Evolutionary conservation across 768 basidiomycete genomes (phyloP).

Genomic region (Calocera cornea): DNA sequence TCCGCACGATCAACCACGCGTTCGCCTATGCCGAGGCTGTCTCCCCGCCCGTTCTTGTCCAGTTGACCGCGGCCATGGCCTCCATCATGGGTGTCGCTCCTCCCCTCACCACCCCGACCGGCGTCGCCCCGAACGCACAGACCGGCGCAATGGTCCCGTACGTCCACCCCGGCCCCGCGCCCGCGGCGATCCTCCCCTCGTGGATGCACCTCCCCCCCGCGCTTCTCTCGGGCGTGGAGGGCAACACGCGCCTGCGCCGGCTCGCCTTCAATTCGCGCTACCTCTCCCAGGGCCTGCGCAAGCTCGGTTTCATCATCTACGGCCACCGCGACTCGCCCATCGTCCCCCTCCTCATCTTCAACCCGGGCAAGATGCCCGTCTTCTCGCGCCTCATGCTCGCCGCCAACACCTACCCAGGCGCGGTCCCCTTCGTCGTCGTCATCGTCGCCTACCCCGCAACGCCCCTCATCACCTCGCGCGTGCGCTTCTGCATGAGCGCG

Average conservation of each 20-base stretch:
- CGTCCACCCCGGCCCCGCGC: slow-evolving; percentile 54
- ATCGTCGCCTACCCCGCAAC: slow-evolving; percentile 88
- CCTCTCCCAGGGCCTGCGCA: slow-evolving; percentile 68
- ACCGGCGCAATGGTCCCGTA: slow-evolving; percentile 14
- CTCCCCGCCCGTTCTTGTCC: slow-evolving; percentile 79
- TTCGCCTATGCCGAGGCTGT: slow-evolving; percentile 82
- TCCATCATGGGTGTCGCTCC: slow-evolving; percentile 82
- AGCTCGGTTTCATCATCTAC: slow-evolving; percentile 94
- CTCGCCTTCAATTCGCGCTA: slow-evolving; percentile 94
- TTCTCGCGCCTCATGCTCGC: slow-evolving; percentile 80
- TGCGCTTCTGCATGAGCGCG: slow-evolving; percentile 88
- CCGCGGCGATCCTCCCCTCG: slow-evolving; percentile 46
- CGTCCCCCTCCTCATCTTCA: slow-evolving; percentile 81
- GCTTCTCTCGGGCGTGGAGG: slow-evolving; percentile 74
- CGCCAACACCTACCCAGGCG: slow-evolving; percentile 35
- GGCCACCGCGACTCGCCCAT: slow-evolving; percentile 86
- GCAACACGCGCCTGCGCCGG: slow-evolving; percentile 63
- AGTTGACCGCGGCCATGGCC: slow-evolving; percentile 83
- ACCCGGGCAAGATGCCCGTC: slow-evolving; percentile 84
- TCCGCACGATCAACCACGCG: slow-evolving; percentile 70
- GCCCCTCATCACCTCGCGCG: slow-evolving; percentile 71
- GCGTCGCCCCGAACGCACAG: slow-evolving; percentile 22
- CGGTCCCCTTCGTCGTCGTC: slow-evolving; percentile 71
- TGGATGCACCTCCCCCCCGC: slow-evolving; percentile 67
- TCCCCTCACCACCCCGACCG: slow-evolving; percentile 24